Evolutionary conservation across 352 stramenopile species (phyloP), one percentile per base, ranked within the genome.

Genomic region (Phytophthora cryptogea): DNA sequence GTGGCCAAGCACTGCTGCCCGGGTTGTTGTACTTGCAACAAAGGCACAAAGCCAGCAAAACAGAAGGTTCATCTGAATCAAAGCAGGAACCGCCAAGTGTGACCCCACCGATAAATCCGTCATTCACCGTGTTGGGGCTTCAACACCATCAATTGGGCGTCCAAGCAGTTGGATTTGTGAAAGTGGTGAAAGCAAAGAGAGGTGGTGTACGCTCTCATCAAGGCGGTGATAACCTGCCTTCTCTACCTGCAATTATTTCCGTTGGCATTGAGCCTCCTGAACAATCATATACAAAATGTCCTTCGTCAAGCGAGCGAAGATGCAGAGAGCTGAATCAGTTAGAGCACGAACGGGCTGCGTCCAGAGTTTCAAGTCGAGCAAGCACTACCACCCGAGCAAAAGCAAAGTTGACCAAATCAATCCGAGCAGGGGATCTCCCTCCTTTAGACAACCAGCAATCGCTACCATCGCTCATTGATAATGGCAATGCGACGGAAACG

Each of bases 1-100:
- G 83, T 55, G 68, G 71, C 0, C 54, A 76, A 20, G 55, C 85
- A 7, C 59, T 94, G 10, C 80, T 94, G 43, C 85, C 85, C 32
- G 83, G 83, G 10, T 68, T 94, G 16, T 59, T 83, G 23, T 45
- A 76, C 16, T 20, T 83, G 20, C 37, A 65, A n/a, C 46, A 53
- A 43, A 69, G 62, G 23, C 37, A 60, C 28, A 48, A 61, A 36
- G 16, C 10, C n/a, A 43, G 31, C 13, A 66, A 61, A 66, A 42
- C 17, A 8, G 39, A 43, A 5, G 39, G 30, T 8, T 33, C 16
- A 26, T 35, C 14, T 7, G 23, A 49, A 50, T 27, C 10, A 52
- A 56, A 49, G 11, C 31, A 27, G 17, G 42, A 60, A 8, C 4
- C 28, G 27, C 9, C 35, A 36, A 46, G 8, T 37, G 17, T 10